phyloP scores from a whole-genome alignment of 768 basidiomycete genomes.

The Lactarius deliciosus region DNA sequence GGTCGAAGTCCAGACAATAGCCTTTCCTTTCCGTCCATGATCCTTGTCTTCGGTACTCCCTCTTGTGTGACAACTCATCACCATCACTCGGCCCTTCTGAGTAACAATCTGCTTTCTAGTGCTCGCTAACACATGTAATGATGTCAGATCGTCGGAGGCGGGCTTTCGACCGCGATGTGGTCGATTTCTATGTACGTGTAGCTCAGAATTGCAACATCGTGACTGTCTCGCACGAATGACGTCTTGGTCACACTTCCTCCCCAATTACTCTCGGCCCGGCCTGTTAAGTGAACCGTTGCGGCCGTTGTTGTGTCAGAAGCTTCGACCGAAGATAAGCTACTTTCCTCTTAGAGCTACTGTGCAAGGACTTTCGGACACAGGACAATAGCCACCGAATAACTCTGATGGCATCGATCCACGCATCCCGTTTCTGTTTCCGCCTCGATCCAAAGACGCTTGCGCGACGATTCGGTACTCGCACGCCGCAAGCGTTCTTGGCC shows the following conservation, averaged over 20 bases:
- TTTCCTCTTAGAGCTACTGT: not conserved
- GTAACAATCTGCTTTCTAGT: not conserved
- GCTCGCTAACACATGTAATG: not conserved
- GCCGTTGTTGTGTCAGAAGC: not conserved
- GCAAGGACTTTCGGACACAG: not conserved
- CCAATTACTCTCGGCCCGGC: not conserved
- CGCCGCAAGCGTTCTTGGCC: not conserved
- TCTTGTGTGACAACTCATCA: not conserved
- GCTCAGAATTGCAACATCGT: not conserved
- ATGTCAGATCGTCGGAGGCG: not conserved
- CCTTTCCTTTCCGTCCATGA: not conserved
- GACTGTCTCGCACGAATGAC: not conserved
- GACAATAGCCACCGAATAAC: not conserved
- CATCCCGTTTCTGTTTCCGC: not conserved
- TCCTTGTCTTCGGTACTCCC: not conserved
- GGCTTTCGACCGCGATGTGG: not conserved
- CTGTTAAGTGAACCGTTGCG: not conserved
- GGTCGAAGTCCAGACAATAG: not conserved
- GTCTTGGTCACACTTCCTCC: not conserved
- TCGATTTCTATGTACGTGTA: slow-evolving; percentile 2
- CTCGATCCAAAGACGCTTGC: not conserved
- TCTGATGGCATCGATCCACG: not conserved
- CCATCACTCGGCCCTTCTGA: not conserved
- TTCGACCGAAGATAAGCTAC: not conserved
- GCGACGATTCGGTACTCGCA: not conserved